A percentile compares a stretch with the other conserved stretches of the same genome.
These are phyloP conservation scores for Isabelozyma pseudorhagii DNA, from an alignment of 805 yeast genomes.

Conservation along the genomic window DNA sequence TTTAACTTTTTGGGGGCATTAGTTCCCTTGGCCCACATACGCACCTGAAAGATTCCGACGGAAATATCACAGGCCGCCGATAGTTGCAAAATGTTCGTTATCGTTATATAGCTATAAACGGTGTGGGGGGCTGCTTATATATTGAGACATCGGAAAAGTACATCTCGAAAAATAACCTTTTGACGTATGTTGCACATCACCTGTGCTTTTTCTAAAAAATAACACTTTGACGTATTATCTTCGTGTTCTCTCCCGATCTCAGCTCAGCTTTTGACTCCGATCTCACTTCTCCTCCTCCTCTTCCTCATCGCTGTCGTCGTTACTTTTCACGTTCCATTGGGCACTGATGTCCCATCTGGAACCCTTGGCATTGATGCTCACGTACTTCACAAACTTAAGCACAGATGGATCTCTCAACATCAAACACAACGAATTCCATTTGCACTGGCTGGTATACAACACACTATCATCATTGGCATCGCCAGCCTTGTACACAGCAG, in stretches of 20 bases:
- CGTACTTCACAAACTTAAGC: conserved; percentile 89
- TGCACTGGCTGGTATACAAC: conserved; percentile 72
- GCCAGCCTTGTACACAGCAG: conserved; percentile 68
- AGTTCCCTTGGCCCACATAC: background rate
- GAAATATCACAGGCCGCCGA: no score
- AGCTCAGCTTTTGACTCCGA: no score
- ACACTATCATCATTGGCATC: conserved; percentile 70
- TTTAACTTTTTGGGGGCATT: background rate
- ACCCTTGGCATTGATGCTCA: conserved; percentile 82
- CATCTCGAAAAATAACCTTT: background rate
- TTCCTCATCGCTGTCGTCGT: conserved; percentile 40
- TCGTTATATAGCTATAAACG: background rate
- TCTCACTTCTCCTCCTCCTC: conserved; percentile 6
- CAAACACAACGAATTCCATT: conserved; percentile 75
- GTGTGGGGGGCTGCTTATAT: no score
- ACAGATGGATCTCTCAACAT: conserved; percentile 82
- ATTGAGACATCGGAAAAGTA: no score
- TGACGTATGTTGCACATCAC: background rate
- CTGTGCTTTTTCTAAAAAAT: no score
- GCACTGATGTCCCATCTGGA: conserved; percentile 88
- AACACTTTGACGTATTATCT: no score
- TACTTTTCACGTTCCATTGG: conserved; percentile 69
- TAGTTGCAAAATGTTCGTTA: background rate
- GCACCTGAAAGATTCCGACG: no score
- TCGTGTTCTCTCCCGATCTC: no score